Evolutionary conservation across 345 rosid species (phyloP), one percentile per base, ranked within the genome.

Genomic region (Eucalyptus victrix): DNA sequence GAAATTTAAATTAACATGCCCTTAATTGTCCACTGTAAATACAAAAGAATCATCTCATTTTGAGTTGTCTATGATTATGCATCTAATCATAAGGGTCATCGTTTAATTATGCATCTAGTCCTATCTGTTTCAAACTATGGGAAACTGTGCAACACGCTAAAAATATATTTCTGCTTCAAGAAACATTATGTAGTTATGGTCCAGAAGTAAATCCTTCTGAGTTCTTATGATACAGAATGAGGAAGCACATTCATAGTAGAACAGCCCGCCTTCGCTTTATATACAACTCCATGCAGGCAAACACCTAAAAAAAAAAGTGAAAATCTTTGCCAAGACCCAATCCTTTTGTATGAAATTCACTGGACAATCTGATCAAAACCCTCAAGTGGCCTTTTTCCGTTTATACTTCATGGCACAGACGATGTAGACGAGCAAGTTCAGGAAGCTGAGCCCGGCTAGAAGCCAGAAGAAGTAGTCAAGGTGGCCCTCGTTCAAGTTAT

Each of bases 401-500:
- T 89, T 94, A 69, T 92, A 94, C 83, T 56, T 92, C 80, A 28
- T 53, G 50, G 95, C 93, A 86, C 93, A 91, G 19, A 91, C 87
- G 15, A 91, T 19, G 89, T 94, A 94, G 51, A 89, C 60, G 26
- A 91, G 26, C 90, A 92, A 86, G 90, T 94, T 94, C 12, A 89
- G 11, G 81, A 92, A 10, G 89, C 94, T 91, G 23, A 94, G 92
- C 56, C 91, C 94, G 2, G 93, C 93, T n/a, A 94, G 83, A 32
- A 92, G 92, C 93, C 93, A 94, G 91, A 91, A 92, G 87, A 54
- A 92, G 76, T 92, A 94, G 88, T 94, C 95, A 4, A 93, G 92
- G 88, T 92, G 93, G 21, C 94, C 94, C 91, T 91, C 72, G 24
- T 93, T 93, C 91, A 94, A 47, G 89, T 94, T 93, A 62, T 94